phyloP scores from a whole-genome alignment of 257 asterid species.

The Nicotiana otophora region DNA sequence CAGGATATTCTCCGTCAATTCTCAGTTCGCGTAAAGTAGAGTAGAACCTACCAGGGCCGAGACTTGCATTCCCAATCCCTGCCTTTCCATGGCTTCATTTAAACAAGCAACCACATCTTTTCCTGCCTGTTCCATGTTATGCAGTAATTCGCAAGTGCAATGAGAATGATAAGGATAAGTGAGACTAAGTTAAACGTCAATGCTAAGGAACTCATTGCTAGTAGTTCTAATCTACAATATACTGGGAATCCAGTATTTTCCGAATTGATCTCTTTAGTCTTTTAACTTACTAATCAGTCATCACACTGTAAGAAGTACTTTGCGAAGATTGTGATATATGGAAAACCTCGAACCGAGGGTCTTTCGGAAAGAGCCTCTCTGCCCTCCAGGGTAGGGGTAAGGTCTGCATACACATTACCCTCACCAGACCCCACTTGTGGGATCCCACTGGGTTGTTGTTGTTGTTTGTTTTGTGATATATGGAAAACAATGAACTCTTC shows the following conservation, averaged over 20 bases:
- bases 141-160: background rate
- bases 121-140: slow-evolving; percentile 50
- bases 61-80: slow-evolving; percentile 56
- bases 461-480: background rate
- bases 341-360: background rate
- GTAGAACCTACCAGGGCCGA: slow-evolving; percentile 58
- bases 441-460: too few relatives aligned
- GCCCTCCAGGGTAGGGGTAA: too few relatives aligned
- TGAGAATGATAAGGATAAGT: background rate
- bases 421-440: too few relatives aligned
- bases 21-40: background rate
- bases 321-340: background rate
- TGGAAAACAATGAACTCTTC: background rate
- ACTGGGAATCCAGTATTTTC: background rate
- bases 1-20: background rate
- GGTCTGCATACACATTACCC: too few relatives aligned
- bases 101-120: slow-evolving; percentile 69
- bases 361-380: too few relatives aligned
- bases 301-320: background rate
- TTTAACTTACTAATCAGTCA: background rate
- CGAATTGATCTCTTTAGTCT: background rate
- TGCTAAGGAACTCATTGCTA: background rate
- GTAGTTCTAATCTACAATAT: background rate
- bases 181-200: background rate
- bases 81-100: slow-evolving; percentile 71